Evolutionary conservation across 441 rosid species (phyloP), one percentile per base, ranked within the genome.

Genomic region (Croton laevigatus): DNA sequence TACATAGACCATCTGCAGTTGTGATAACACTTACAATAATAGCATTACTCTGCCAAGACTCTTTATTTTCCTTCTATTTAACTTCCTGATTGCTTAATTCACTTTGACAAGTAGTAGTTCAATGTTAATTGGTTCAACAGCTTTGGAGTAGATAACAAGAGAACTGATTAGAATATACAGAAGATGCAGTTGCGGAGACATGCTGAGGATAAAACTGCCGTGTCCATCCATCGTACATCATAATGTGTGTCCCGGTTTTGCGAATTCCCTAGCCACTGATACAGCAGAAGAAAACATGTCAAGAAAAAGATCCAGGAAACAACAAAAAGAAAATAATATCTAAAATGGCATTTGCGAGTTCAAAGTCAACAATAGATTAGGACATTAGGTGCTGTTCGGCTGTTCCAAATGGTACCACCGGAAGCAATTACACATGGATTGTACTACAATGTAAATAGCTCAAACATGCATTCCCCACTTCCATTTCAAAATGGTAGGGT

Each of bases 221-320:
- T 38, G 37, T 13, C 72, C 17, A 34, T 19, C 69, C 6, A 17
- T 53, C 37, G 64, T 12, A 12, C 55, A 38, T 78, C 44, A 76
- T 17, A 55, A 65, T 19, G 44, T 14, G 3, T 53, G 44, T 66
- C 78, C 76, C 76, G 52, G 78, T 44, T 75, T 75, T 16, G 72
- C 37, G 52, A 80, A 76, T 49, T 79, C 84, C 27, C 74, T 70
- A 2, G 73, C 86, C 73, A 37, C 87, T 77, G 85, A 37, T 45
- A 63, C 72, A 70, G 22, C 49, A 36, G 58, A 63, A 69, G 52
- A 66, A 69, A 61, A 49, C 3, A 22, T 48, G 46, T 68, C 13
- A 37, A 32, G 19, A 19, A 57, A 49, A 61, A 17, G 14, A 45
- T 19, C 20, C 11, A 52, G 62, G 14, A 8, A 12, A 44, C 32